These are phyloP conservation scores for Hirsutella rhossiliensis DNA, from an alignment of 2,329 filamentous ascomycete genomes.

Conservation along the genomic window DNA sequence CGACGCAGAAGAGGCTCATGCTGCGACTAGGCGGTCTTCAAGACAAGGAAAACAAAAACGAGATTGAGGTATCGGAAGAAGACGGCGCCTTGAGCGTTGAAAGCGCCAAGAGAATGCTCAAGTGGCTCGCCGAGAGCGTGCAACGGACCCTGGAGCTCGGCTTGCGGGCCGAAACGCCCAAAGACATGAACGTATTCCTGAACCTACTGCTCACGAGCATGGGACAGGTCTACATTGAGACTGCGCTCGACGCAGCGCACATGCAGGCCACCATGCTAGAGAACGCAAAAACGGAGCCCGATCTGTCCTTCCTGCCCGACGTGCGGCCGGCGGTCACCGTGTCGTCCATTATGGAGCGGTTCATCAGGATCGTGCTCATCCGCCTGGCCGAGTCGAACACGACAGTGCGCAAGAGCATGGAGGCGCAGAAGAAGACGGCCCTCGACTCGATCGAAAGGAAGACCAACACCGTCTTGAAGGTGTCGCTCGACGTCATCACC, in stretches of 20 bases:
- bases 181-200: conserved; percentile 78
- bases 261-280: conserved; percentile 71
- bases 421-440: conserved; percentile 63
- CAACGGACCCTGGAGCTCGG: conserved; percentile 85
- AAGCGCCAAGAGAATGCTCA: conserved; percentile 96
- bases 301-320: conserved; percentile 69
- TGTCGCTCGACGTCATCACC: conserved; percentile 52
- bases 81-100: conserved; percentile 72
- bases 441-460: conserved; percentile 76
- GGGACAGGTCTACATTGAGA: conserved; percentile 69
- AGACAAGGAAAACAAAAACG: conserved; percentile 63
- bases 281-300: conserved; percentile 69
- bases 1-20: conserved; percentile 83
- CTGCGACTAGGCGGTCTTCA: conserved; percentile 78
- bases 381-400: conserved; percentile 82
- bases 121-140: conserved; percentile 92
- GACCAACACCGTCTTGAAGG: conserved; percentile 49
- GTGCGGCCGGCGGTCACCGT: conserved; percentile 78
- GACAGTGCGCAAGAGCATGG: conserved; percentile 80
- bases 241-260: conserved; percentile 53
- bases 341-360: conserved; percentile 85
- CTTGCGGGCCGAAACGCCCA: conserved; percentile 76
- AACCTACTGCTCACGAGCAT: conserved; percentile 76
- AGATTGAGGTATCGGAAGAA: conserved; percentile 82
- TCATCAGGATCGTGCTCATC: conserved; percentile 80